A percentile compares a stretch with the other conserved stretches of the same genome.
phyloP scores from a whole-genome alignment of 2,329 filamentous ascomycete species.

The Huntiella abstrusa region DNA sequence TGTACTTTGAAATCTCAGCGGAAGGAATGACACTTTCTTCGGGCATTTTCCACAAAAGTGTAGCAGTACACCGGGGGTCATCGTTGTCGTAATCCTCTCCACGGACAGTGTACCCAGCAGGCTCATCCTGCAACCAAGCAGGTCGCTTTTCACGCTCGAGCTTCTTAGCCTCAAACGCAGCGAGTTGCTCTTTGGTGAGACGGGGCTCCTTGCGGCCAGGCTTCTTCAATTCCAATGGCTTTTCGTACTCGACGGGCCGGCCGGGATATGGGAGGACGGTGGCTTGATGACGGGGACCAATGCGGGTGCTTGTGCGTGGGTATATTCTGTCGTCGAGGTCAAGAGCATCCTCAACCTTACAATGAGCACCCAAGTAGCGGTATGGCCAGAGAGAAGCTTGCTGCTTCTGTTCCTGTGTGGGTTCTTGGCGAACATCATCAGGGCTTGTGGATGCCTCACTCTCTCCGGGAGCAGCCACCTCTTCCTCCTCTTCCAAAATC shows the following conservation, averaged over 20 bases:
- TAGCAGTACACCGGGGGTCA: constrained; percentile 57
- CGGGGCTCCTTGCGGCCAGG: constrained; percentile 62
- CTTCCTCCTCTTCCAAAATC: constrained; percentile 59
- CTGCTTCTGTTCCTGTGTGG: constrained; percentile 72
- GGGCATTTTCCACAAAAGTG: constrained; percentile 62
- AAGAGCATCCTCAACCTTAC: constrained; percentile 81
- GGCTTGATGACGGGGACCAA: constrained; percentile 84
- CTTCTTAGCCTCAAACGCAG: constrained; percentile 66
- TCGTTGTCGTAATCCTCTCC: constrained; percentile 59
- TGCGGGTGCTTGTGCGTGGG: constrained; percentile 77
- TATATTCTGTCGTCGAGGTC: constrained; percentile 98
- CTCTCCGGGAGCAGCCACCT: constrained; percentile 37
- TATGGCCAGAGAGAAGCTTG: constrained; percentile 93
- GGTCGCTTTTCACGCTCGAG: constrained; percentile 62
- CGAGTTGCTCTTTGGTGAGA: constrained; percentile 58
- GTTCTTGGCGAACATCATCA: constrained; percentile 32
- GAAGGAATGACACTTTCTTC: constrained; percentile 30
- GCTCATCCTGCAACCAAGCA: constrained; percentile 87
- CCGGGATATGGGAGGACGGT: constrained; percentile 73
- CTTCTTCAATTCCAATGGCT: constrained; percentile 70
- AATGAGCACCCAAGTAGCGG: constrained; percentile 88
- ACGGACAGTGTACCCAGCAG: constrained; percentile 63
- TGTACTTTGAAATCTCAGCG: constrained; percentile 54
- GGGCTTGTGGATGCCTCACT: constrained; percentile 21
- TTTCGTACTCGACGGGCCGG: constrained; percentile 73